Conservation (phyloP, 495 filamentous ascomycete species). For the Articulospora tetracladia region DNA sequence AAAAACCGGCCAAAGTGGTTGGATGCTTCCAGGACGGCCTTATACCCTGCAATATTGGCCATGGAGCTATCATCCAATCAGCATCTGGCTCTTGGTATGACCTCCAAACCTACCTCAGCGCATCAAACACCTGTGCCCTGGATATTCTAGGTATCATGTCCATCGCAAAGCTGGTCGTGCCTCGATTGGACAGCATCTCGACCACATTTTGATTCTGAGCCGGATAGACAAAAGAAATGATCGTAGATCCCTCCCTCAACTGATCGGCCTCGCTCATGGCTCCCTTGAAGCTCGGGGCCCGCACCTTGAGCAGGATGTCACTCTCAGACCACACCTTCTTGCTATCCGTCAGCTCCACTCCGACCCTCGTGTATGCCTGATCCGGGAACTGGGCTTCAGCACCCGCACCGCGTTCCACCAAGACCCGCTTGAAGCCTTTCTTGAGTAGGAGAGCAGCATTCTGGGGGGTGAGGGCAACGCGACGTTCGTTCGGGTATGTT, state of each 20-base stretch:
- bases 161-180: constrained; percentile 73
- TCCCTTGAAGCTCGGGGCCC: constrained; percentile 54
- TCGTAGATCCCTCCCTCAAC: constrained; percentile 57
- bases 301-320: constrained; percentile 76
- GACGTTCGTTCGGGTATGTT: constrained; percentile 65
- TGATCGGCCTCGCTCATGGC: constrained; percentile 51
- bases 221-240: constrained; percentile 75
- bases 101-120: constrained; percentile 43
- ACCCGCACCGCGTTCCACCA: constrained; percentile 75
- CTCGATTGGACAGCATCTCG: constrained; percentile 58
- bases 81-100: constrained; percentile 3
- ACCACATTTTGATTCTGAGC: constrained; percentile 66
- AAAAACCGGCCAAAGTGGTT: constrained; percentile 80
- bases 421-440: constrained; percentile 70
- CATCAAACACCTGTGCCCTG: constrained; percentile 76
- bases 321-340: constrained; percentile 59
- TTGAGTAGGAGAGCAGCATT: constrained; percentile 74
- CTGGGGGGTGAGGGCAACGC: constrained; percentile 75
- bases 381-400: constrained; percentile 67
- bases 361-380: constrained; percentile 65
- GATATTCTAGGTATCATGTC: constrained; percentile 82
- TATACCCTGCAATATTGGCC: constrained; percentile 87
- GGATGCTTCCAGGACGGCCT: constrained; percentile 76
- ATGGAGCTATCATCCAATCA: constrained; percentile 49
- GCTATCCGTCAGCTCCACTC: constrained; percentile 64